Conservation (phyloP, 2,329 filamentous ascomycete species). For the Curvularia sp. region DNA sequence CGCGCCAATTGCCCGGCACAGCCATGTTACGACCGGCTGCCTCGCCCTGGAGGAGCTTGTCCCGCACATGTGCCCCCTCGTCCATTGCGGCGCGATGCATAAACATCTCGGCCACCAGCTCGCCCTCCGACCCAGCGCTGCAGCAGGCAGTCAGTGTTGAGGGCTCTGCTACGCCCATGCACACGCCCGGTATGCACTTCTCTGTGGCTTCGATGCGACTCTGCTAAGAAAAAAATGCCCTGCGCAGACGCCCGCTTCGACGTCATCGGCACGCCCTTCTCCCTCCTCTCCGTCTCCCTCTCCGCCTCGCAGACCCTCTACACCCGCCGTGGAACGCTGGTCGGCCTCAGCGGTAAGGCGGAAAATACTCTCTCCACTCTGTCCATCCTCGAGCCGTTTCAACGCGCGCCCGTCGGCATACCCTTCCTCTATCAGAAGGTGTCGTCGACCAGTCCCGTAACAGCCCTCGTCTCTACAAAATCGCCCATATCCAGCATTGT, state of each 20-base stretch:
- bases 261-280: slow-evolving; percentile 89
- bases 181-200: slow-evolving; percentile 38
- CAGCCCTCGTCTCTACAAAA: slow-evolving; percentile 86
- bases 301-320: slow-evolving; percentile 94
- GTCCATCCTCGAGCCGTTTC: slow-evolving; percentile 83
- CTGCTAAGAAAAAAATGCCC: background rate
- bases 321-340: slow-evolving; percentile 87
- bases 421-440: slow-evolving; percentile 94
- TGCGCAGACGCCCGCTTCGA: slow-evolving; percentile 87
- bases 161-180: slow-evolving; percentile 29
- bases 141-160: slow-evolving; percentile 40
- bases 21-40: slow-evolving; percentile 44
- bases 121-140: slow-evolving; percentile 51
- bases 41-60: slow-evolving; percentile 36
- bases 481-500: slow-evolving; percentile 86
- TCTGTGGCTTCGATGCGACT: background rate
- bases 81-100: slow-evolving; percentile 47
- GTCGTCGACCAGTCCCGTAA: slow-evolving; percentile 85
- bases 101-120: slow-evolving; percentile 56
- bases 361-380: slow-evolving; percentile 93
- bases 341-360: slow-evolving; percentile 86
- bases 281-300: slow-evolving; percentile 89
- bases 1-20: slow-evolving; percentile 38
- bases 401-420: slow-evolving; percentile 79
- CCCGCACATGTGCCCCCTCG: slow-evolving; percentile 21